These are phyloP conservation scores for Vitis amurensis DNA, from an alignment of 164 flowering plant genomes.

Conservation along the genomic window DNA sequence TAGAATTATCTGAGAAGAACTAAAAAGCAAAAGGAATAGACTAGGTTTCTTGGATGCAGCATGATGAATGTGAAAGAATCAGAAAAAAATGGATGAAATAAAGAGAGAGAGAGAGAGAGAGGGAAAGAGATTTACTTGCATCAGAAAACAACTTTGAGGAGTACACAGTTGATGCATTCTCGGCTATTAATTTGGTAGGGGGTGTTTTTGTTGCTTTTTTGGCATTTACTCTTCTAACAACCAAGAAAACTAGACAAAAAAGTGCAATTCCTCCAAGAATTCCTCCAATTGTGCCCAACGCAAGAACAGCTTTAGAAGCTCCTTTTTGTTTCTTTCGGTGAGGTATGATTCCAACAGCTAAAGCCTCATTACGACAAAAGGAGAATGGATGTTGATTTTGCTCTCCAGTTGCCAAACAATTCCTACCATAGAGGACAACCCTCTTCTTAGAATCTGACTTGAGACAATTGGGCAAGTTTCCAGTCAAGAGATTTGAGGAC, in stretches of 20 bases:
- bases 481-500: slow-evolving; percentile 82
- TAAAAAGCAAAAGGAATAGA: too few relatives aligned
- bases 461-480: slow-evolving; percentile 71
- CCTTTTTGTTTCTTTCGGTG: slow-evolving; percentile 28
- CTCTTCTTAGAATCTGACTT: slow-evolving; percentile 33
- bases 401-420: slow-evolving; percentile 53
- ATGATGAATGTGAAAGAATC: too few relatives aligned
- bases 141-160: slow-evolving; percentile 75
- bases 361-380: slow-evolving; percentile 82
- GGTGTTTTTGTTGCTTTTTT: slow-evolving; percentile 29
- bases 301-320: slow-evolving; percentile 46
- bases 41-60: too few relatives aligned
- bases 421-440: slow-evolving; percentile 49
- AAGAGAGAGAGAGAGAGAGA: slow-evolving; percentile 5
- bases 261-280: slow-evolving; percentile 45
- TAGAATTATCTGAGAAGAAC: too few relatives aligned
- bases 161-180: slow-evolving; percentile 60
- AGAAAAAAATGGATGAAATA: background rate
- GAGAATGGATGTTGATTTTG: slow-evolving; percentile 62
- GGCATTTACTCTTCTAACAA: slow-evolving; percentile 34
- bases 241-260: slow-evolving; percentile 35
- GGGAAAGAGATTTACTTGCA: slow-evolving; percentile 65
- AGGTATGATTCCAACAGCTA: slow-evolving; percentile 84
- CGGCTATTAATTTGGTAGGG: slow-evolving; percentile 45
- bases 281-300: slow-evolving; percentile 49